phyloP scores from a whole-genome alignment of 768 basidiomycete genomes.

The Rhodocollybia butyracea region DNA sequence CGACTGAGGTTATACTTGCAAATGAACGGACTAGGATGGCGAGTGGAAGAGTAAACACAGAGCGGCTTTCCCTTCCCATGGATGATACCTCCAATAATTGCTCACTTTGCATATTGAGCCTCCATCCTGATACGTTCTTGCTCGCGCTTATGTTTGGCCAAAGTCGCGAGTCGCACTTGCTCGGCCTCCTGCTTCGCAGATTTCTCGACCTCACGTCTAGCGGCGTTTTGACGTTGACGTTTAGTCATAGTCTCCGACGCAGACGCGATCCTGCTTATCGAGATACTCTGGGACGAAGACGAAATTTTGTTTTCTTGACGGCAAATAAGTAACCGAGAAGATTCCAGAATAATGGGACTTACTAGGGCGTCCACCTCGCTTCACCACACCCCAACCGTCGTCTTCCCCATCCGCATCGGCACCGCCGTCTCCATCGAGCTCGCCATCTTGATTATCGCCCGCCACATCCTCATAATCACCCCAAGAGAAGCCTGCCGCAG shows the following conservation, averaged over 20 bases:
- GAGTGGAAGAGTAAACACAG: too few species aligned
- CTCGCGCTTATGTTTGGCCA: constrained; percentile 45
- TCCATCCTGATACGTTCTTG: constrained; percentile 41
- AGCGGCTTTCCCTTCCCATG: constrained; percentile 35
- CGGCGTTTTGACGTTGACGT: constrained; percentile 54
- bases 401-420: constrained; percentile 69
- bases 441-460: constrained; percentile 21
- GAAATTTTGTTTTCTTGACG: not conserved
- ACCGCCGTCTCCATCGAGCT: constrained; percentile 18
- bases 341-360: constrained; percentile 11
- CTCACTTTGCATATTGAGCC: constrained; percentile 30
- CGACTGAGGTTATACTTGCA: too few species aligned
- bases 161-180: constrained; percentile 30
- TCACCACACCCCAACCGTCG: constrained; percentile 79
- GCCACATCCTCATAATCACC: constrained; percentile 70
- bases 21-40: too few species aligned
- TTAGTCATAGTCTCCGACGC: constrained; percentile 39
- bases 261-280: not conserved
- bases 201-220: constrained; percentile 43
- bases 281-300: not conserved
- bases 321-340: not conserved
- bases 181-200: constrained; percentile 41
- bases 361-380: constrained; percentile 47
- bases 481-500: constrained; percentile 69
- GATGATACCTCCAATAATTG: constrained; percentile 33